A percentile compares a stretch with the other conserved stretches of the same genome.
Conservation (phyloP, 495 filamentous ascomycete species). For the Penicillium daleae region DNA sequence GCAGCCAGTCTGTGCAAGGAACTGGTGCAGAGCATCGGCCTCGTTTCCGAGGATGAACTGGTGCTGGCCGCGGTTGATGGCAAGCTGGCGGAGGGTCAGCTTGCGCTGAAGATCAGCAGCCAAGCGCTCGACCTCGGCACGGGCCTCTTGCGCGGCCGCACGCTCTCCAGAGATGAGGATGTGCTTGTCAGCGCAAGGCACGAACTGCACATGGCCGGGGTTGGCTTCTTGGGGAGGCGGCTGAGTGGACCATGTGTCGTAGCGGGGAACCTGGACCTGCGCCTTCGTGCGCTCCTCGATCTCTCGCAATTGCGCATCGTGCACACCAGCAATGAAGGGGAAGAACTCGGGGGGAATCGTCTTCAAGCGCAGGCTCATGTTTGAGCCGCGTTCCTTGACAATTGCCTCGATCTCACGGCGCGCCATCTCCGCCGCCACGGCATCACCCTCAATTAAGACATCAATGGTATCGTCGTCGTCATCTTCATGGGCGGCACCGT, state of each 20-base stretch:
- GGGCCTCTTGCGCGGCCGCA: conserved; percentile 74
- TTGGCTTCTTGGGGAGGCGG: conserved; percentile 68
- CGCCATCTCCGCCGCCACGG: conserved; percentile 79
- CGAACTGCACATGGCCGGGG: conserved; percentile 69
- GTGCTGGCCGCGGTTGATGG: conserved; percentile 77
- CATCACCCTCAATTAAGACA: conserved; percentile 86
- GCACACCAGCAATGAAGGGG: conserved; percentile 88
- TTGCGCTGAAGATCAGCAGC: conserved; percentile 70
- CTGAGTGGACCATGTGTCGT: conserved; percentile 71
- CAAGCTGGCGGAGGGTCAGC: conserved; percentile 71
- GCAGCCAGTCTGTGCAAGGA: conserved; percentile 90
- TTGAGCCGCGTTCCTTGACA: conserved; percentile 80
- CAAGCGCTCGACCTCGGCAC: conserved; percentile 75
- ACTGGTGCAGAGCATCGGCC: conserved; percentile 76
- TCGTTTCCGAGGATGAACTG: conserved; percentile 88
- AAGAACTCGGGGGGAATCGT: conserved; percentile 90
- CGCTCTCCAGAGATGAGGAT: conserved; percentile 90
- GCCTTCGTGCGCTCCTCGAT: conserved; percentile 74
- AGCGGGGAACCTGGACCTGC: conserved; percentile 77
- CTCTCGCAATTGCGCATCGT: conserved; percentile 65
- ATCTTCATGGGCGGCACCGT: conserved; percentile 48
- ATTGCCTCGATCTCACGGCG: conserved; percentile 80
- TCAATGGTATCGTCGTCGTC: conserved; percentile 85
- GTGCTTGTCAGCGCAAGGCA: conserved; percentile 64
- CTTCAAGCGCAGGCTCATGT: conserved; percentile 74